phyloP scores from a whole-genome alignment of 1,139 yeast species.

The Hemisphaericaspora xylofermentans region DNA sequence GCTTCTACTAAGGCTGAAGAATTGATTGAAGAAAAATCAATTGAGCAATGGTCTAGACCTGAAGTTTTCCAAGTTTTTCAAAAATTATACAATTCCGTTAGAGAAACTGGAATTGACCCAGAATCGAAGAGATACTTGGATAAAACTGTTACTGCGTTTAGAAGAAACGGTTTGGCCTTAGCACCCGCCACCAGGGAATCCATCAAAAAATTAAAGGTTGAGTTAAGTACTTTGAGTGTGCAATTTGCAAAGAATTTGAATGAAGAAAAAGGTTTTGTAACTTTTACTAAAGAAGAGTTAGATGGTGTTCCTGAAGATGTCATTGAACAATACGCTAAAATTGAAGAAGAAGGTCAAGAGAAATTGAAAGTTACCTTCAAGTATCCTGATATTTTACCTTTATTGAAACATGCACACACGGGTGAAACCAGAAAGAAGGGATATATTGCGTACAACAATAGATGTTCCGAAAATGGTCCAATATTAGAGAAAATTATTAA shows the following conservation, averaged over 20 bases:
- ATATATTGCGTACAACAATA: conserved; percentile 63
- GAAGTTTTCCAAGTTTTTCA: conserved; percentile 66
- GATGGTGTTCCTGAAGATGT: conserved; percentile 72
- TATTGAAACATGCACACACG: conserved; percentile 64
- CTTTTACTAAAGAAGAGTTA: conserved; percentile 63
- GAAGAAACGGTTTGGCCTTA: conserved; percentile 67
- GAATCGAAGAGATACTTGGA: conserved; percentile 60
- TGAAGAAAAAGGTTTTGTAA: conserved; percentile 62
- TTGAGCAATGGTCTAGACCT: conserved; percentile 64
- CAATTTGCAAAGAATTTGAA: conserved; percentile 65
- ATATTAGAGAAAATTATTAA: conserved; percentile 59
- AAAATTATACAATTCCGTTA: conserved; percentile 41
- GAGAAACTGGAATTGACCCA: conserved; percentile 36
- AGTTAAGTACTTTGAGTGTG: conserved; percentile 55
- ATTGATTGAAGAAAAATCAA: conserved; percentile 50
- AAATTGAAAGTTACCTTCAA: conserved; percentile 72
- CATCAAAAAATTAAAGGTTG: conserved; percentile 57
- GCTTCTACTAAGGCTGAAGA: conserved; percentile 68
- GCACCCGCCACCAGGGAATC: conserved; percentile 53
- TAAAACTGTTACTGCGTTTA: conserved; percentile 54
- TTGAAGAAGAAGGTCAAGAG: conserved; percentile 37
- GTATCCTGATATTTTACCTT: conserved; percentile 77
- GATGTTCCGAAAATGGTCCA: conserved; percentile 60
- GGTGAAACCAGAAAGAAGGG: conserved; percentile 67
- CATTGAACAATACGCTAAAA: conserved; percentile 54